phyloP scores from a whole-genome alignment of 2,329 filamentous ascomycete species.

The Talaromyces sp. region DNA sequence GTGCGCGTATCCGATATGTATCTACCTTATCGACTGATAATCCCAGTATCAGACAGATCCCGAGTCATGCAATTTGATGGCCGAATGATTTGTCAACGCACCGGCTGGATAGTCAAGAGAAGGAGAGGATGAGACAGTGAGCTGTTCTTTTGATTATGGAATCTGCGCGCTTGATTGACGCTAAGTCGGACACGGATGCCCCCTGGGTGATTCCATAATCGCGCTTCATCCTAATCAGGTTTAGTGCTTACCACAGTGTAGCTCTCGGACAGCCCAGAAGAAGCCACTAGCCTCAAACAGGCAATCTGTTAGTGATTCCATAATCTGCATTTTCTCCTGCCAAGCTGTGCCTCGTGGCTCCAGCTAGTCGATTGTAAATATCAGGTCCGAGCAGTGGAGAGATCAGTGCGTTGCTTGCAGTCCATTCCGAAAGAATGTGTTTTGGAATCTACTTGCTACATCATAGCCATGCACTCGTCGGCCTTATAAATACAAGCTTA shows the following conservation, averaged over 20 bases:
- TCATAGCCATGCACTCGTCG: no score
- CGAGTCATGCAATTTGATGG: neutral
- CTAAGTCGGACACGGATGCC: neutral
- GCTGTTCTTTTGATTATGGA: neutral
- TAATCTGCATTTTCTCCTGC: neutral
- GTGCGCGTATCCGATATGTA: neutral
- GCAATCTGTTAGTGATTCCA: neutral
- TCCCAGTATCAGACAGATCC: neutral
- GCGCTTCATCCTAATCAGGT: no score
- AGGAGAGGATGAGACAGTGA: neutral
- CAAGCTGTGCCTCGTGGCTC: neutral
- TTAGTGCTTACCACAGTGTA: neutral
- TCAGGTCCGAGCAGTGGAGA: neutral
- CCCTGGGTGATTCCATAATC: constrained; percentile 3
- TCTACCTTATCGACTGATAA: neutral
- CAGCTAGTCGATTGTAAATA: neutral
- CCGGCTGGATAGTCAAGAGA: neutral
- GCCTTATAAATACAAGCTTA: neutral
- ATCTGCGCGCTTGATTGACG: neutral
- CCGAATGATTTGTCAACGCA: neutral
- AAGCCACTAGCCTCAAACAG: neutral
- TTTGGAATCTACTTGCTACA: neutral
- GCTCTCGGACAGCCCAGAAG: neutral
- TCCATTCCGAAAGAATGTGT: neutral
- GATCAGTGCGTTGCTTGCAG: neutral